Base-by-base conservation (phyloP, 2,329 filamentous ascomycete species). In the Verticillium zaregamsianum region DNA sequence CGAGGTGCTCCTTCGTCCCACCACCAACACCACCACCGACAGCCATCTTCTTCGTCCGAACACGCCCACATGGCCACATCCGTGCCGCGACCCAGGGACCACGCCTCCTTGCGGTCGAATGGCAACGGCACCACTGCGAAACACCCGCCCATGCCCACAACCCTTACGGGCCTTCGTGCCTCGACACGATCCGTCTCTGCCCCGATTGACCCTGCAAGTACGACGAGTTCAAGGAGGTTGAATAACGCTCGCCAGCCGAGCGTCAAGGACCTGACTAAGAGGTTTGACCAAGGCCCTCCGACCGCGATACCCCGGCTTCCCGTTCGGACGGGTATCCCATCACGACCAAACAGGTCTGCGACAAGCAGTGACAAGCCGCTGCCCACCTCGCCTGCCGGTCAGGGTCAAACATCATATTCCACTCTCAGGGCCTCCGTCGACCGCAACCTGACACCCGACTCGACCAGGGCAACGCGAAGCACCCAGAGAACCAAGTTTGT, bases 261-360 rank as follows among this genome's bases (percentile, higher is more conserved):
- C 63, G 90, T 95, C 67, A 92, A 89, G 76, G 91, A 95, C 71
- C 80, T 95, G 65, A 88, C 91, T 69, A 91, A 89, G 74, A 88
- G 85, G 60, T 95, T 94, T 76, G 90, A 94, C 73, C 86, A 88
- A 70, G 86, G 82, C 67, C 78, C 73, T 56, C 65, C 70, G 28
- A 61, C 69, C 6, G 32, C 64, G 54, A 70, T 76, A 60, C 67
- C 73, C 61, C 76, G 76, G 64, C 76, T 74, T 66, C 70, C 74
- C 59, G 62, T 71, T 45, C 69, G 71, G 58, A 67, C 73, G 62
- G 73, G 73, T 62, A 69, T 71, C 66, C 70, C 69, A 67, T 70
- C 69, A 64, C 73, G 74, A 71, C 72, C 77, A 69, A 74, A 66
- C 68, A 73, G 69, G 68, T 69, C 70, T 70, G 76, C 70, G 65